Evolutionary conservation across 2,329 filamentous ascomycete genomes (phyloP), one percentile per base, ranked within the genome.

Genomic region (Ambrosiella cleistominuta): DNA sequence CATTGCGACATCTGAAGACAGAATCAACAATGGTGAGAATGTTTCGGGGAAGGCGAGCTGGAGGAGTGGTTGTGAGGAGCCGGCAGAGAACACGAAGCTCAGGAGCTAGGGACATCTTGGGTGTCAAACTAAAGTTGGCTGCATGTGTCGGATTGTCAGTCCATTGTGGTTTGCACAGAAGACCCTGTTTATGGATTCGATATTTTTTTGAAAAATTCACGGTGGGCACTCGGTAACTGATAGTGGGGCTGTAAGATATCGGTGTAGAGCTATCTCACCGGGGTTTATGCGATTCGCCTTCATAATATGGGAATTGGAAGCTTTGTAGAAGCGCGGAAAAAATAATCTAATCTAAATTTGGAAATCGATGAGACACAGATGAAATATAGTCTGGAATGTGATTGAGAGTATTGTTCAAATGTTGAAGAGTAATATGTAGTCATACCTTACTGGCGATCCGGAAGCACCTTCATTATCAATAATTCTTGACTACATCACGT

Each of bases 1-100:
- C 68, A 42, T 71, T 71, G 61, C 74, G 74, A 66, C 79, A 83
- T 57, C 77, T 75, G 58, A 78, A 67, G 40, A 82, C 70, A 68
- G 81, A 76, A 64, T 72, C 74, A 59, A 79, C 79, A 62, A 96
- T 79, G 61, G 80, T 79, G 38, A 86, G 82, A 60, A 86, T 78
- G 54, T 89, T 75, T 57, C 79, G 77, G 59, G 88, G 87, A 4
- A 96, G 80, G 63, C 91, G 82, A 52, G 80, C 72, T n/a, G 80
- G 75, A 0, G 86, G 76, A 9, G 85, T 83, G 0, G 85, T 82
- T 1, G 83, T 82, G 63, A 96, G 74, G 63, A 82, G 81, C 61
- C 81, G 79, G 64, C 80, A 86, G 50, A 88, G 72, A 54, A 82
- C 77, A 61, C 78, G 75, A 13, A 88, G 73, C 64, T 84, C 80